Evolutionary conservation across 1,139 yeast genomes (phyloP).

Genomic region (Yamadazyma aaseri): DNA sequence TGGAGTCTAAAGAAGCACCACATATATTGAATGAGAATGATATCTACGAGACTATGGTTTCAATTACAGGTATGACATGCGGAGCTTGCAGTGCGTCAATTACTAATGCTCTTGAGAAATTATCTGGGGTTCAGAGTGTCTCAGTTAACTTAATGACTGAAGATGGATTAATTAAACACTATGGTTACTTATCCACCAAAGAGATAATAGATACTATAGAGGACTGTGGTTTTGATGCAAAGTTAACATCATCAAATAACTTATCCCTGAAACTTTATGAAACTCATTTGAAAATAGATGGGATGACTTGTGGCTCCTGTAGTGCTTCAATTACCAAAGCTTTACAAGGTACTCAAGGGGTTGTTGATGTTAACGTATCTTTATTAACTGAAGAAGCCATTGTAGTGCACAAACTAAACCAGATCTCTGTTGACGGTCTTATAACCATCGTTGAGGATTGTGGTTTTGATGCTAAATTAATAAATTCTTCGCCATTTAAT

Average conservation of each 20-base stretch:
- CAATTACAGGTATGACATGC: slow-evolving; percentile 81
- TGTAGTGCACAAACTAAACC: slow-evolving; percentile 41
- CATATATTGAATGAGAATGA: neutral
- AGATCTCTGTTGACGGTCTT: slow-evolving; percentile 33
- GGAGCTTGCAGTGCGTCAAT: slow-evolving; percentile 75
- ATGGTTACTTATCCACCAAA: slow-evolving; percentile 8
- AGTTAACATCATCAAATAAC: slow-evolving; percentile 2
- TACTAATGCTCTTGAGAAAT: slow-evolving; percentile 45
- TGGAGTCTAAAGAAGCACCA: slow-evolving; percentile 1
- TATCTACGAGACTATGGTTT: slow-evolving; percentile 2
- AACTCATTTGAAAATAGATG: slow-evolving; percentile 14
- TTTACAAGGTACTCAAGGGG: slow-evolving; percentile 38
- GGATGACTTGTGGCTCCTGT: slow-evolving; percentile 46
- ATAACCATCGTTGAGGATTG: slow-evolving; percentile 62
- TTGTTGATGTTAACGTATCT: slow-evolving; percentile 56
- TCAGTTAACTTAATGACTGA: slow-evolving; percentile 37
- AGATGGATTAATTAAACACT: slow-evolving; percentile 29
- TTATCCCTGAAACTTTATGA: slow-evolving; percentile 1
- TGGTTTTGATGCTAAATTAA: slow-evolving; percentile 62
- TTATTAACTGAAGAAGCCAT: slow-evolving; percentile 72
- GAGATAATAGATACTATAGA: slow-evolving; percentile 23
- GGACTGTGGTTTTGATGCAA: slow-evolving; percentile 39
- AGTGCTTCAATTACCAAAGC: slow-evolving; percentile 36
- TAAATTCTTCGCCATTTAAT: slow-evolving; percentile 15
- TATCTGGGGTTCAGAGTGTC: slow-evolving; percentile 24